Evolutionary conservation across 176 grass and related monocot genomes (phyloP).

Genomic region (Rhynchospora pubera): DNA sequence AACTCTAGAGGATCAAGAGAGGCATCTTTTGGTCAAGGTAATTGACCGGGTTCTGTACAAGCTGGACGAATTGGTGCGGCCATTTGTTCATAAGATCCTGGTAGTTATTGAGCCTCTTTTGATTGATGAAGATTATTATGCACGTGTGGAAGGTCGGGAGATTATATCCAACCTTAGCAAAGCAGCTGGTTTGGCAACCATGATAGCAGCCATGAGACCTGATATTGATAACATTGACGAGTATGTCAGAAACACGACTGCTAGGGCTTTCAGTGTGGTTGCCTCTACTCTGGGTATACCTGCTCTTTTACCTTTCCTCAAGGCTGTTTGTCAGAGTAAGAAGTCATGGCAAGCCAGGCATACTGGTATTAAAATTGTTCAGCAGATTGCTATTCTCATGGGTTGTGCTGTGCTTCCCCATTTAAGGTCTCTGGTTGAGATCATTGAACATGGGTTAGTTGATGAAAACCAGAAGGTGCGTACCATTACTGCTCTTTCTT

Average conservation of each 20-base stretch:
- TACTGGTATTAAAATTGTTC: slow-evolving; percentile 91
- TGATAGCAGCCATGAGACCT: slow-evolving; percentile 94
- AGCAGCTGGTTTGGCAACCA: slow-evolving; percentile 93
- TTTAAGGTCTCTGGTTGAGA: slow-evolving; percentile 86
- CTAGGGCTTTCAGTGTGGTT: slow-evolving; percentile 95
- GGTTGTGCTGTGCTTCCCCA: slow-evolving; percentile 88
- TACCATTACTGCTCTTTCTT: slow-evolving; percentile 89
- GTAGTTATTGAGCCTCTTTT: slow-evolving; percentile 88
- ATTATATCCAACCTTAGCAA: slow-evolving; percentile 97
- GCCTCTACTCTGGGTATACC: slow-evolving; percentile 95
- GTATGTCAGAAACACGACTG: slow-evolving; percentile 95
- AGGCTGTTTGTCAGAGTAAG: slow-evolving; percentile 93
- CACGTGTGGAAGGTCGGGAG: slow-evolving; percentile 90
- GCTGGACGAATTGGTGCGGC: slow-evolving; percentile 87
- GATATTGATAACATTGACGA: slow-evolving; percentile 99
- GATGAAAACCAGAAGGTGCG: slow-evolving; percentile 97
- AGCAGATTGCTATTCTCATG: slow-evolving; percentile 99
- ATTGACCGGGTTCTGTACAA: slow-evolving; percentile 97
- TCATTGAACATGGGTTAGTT: slow-evolving; percentile 83
- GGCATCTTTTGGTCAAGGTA: slow-evolving; percentile 94
- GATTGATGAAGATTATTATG: slow-evolving; percentile 99
- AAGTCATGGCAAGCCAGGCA: slow-evolving; percentile 82
- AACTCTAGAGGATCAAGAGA: slow-evolving; percentile 85
- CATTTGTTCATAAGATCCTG: slow-evolving; percentile 97
- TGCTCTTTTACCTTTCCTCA: slow-evolving; percentile 69